phyloP scores from a whole-genome alignment of 176 grass and related monocot species.

The Triticum timopheevii region DNA sequence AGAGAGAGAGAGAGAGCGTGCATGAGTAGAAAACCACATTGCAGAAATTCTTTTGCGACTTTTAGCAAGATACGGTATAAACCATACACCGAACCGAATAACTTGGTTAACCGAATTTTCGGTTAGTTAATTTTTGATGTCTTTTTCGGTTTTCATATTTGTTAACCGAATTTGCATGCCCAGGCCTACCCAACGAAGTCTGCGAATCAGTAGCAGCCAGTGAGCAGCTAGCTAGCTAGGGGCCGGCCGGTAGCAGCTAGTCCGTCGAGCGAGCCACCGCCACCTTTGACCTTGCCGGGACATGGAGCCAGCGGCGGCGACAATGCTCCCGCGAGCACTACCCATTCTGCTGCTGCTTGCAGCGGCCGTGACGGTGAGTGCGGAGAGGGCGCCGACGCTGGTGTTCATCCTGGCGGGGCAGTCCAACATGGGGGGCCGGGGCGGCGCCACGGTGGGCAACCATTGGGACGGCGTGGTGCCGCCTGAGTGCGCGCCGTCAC shows the following conservation, averaged over 20 bases:
- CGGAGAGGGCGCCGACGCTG: background rate
- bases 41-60: too few relatives aligned
- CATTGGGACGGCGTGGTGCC: constrained; percentile 56
- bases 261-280: background rate
- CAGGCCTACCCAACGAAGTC: too few relatives aligned
- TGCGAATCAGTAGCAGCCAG: too few relatives aligned
- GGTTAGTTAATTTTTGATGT: too few relatives aligned
- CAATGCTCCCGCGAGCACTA: background rate
- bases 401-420: constrained; percentile 60
- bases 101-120: too few relatives aligned
- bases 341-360: background rate
- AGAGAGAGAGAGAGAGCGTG: too few relatives aligned
- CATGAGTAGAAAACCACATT: too few relatives aligned
- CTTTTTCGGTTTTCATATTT: too few relatives aligned
- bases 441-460: constrained; percentile 30
- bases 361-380: background rate
- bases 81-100: too few relatives aligned
- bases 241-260: too few relatives aligned
- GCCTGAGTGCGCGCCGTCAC: constrained; percentile 38
- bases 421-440: constrained; percentile 79
- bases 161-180: too few relatives aligned
- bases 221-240: background rate
- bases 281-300: background rate
- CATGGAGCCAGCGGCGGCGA: background rate
- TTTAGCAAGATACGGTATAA: too few relatives aligned